Base-by-base conservation (phyloP, 2,329 filamentous ascomycete species). In the Penicillium olsonii region DNA sequence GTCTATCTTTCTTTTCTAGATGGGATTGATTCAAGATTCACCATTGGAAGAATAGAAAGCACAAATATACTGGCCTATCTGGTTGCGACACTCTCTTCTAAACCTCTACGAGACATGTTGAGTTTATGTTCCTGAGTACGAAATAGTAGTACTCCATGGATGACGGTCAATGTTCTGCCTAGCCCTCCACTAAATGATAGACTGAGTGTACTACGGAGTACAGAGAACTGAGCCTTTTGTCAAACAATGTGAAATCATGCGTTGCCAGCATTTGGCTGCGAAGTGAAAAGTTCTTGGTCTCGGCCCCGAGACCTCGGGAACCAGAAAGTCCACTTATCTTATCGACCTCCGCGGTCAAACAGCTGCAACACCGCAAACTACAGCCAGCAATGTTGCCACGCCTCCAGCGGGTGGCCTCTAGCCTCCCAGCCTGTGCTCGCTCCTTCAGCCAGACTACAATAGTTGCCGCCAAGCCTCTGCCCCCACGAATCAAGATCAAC, bases 401-500 rank as follows among this genome's bases (percentile, higher is more conserved):
- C 15, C 29, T 50, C n/a, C 42, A 17, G 26, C 9, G 46, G 27
- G 11, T 17, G 12, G 33, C 17, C 2, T 17, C 19, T 12, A 12
- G 2, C n/a, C 12, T 45, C n/a, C 17, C 31, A 18, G 8, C 8
- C 4, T 26, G 26, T 15, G 31, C 9, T 35, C 48, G 62, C 24
- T 19, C 52, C 34, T 66, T 71, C 48, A 65, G 63, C 17, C 54
- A 58, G 26, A 54, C 62, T 14, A 45, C 56, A 6, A 27, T 24
- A 17, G 46, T 57, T 17, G 41, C 54, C 34, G 68, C 70, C 15
- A 88, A 87, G 66, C 81, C 81, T 45, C 77, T 95, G 64, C 92
- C 92, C 1, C 86, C 90, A 5, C 84, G 91, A 4, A 86, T 87
- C 12, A 82, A 84, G 11, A 83, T 94, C 17, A 80, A 85, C 11